Evolutionary conservation across 2,329 filamentous ascomycete species (phyloP).

Genomic region (Fusarium albidum): DNA sequence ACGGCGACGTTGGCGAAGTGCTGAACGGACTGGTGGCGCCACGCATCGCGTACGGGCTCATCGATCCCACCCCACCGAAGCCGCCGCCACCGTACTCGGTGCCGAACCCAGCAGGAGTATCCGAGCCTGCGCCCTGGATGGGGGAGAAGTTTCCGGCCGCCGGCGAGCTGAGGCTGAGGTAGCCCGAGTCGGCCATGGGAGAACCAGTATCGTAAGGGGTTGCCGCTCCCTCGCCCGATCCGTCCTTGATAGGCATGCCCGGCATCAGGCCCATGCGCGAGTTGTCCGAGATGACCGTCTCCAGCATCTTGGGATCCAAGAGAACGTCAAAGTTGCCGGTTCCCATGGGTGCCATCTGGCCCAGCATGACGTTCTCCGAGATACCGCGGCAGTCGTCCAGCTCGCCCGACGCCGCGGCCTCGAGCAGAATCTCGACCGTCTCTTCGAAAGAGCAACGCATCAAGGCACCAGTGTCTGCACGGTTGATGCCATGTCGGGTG

Average conservation of each 20-base stretch:
- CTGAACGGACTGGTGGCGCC: slow-evolving; percentile 79
- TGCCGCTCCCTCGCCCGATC: slow-evolving; percentile 80
- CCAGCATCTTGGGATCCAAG: slow-evolving; percentile 93
- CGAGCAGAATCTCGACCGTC: slow-evolving; percentile 96
- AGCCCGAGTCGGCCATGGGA: slow-evolving; percentile 77
- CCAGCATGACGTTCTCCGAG: slow-evolving; percentile 98
- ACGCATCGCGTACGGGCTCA: slow-evolving; percentile 71
- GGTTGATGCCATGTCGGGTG: slow-evolving; percentile 98
- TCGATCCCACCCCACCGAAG: slow-evolving; percentile 57
- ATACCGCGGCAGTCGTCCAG: slow-evolving; percentile 98
- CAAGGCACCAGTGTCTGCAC: slow-evolving; percentile 94
- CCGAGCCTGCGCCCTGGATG: slow-evolving; percentile 78
- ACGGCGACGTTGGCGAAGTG: slow-evolving; percentile 71
- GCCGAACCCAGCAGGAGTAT: slow-evolving; percentile 71
- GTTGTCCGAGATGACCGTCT: slow-evolving; percentile 93
- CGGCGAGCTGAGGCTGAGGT: slow-evolving; percentile 69
- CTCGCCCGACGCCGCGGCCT: slow-evolving; percentile 93
- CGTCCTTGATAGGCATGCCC: slow-evolving; percentile 78
- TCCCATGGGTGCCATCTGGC: slow-evolving; percentile 95
- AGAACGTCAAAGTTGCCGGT: slow-evolving; percentile 96
- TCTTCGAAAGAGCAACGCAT: slow-evolving; percentile 99
- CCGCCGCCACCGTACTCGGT: slow-evolving; percentile 65
- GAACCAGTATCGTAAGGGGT: slow-evolving; percentile 94
- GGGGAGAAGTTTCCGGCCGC: slow-evolving; percentile 76
- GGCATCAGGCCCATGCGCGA: slow-evolving; percentile 84